Evolutionary conservation across 2,329 filamentous ascomycete genomes (phyloP).

Genomic region (Aphanocladium album): DNA sequence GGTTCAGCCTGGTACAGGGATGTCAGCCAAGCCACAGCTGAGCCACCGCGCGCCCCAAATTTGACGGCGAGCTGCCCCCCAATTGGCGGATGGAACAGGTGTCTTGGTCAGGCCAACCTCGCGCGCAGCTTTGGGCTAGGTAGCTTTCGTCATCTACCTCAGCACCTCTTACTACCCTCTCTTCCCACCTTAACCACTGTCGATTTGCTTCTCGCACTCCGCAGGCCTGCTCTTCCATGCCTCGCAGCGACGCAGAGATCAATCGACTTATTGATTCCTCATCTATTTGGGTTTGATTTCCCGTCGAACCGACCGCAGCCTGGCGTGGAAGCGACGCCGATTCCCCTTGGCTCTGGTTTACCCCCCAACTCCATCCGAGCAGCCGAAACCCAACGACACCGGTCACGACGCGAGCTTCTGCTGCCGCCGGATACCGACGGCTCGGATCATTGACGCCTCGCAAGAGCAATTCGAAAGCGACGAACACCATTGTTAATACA

Average conservation of each 20-base stretch:
- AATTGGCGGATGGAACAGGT: background rate
- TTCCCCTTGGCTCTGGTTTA: background rate
- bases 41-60: slow-evolving; percentile 1
- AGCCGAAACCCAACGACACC: background rate
- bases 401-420: background rate
- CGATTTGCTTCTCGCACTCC: background rate
- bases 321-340: background rate
- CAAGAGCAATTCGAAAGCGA: background rate
- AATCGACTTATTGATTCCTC: background rate
- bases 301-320: background rate
- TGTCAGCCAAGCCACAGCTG: slow-evolving; percentile 6
- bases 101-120: slow-evolving; percentile 8
- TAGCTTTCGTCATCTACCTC: slow-evolving; percentile 12
- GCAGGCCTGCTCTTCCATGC: background rate
- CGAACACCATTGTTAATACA: background rate
- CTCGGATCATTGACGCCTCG: background rate
- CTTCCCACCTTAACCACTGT: background rate
- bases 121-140: background rate
- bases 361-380: slow-evolving; percentile 2
- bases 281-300: background rate
- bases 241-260: background rate
- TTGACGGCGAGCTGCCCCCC: background rate
- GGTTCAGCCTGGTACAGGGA: background rate
- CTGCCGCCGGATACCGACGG: background rate
- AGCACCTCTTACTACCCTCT: background rate